Conservation (phyloP, 441 rosid genomes). For the Euphorbia celastroides region DNA sequence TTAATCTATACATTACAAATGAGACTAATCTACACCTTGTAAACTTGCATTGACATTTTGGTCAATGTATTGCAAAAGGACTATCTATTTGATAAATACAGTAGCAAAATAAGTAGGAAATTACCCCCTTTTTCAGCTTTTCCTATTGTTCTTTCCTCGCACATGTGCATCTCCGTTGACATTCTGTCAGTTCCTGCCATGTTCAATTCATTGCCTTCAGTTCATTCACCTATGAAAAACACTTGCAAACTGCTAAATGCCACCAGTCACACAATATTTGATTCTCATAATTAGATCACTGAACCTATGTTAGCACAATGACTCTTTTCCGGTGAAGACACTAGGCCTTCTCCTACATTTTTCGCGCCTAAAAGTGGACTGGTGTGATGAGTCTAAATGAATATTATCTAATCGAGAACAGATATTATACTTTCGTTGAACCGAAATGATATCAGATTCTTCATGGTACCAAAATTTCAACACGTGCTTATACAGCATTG, state of each 20-base stretch:
- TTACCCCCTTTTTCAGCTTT: slow-evolving; percentile 23
- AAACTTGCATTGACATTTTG: slow-evolving; percentile 15
- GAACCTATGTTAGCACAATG: too few relatives aligned
- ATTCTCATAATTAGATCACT: not conserved
- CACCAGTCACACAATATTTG: not conserved
- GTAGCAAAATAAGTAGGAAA: not conserved
- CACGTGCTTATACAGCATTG: not conserved
- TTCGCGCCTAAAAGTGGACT: not conserved
- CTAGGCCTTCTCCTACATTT: not conserved
- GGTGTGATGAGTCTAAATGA: not conserved
- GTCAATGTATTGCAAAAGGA: slow-evolving; percentile 5
- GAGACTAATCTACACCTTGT: slow-evolving; percentile 6
- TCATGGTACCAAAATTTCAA: not conserved
- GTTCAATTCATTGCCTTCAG: not conserved
- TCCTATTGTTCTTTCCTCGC: slow-evolving; percentile 37
- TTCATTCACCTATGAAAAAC: not conserved
- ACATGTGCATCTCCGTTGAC: slow-evolving; percentile 63
- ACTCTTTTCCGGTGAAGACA: not conserved
- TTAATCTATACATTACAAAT: slow-evolving; percentile 19
- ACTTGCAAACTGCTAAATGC: not conserved
- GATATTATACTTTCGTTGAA: too few relatives aligned
- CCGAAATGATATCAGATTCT: too few relatives aligned
- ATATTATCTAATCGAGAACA: not conserved
- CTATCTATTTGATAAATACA: slow-evolving; percentile 18
- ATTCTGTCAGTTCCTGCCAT: slow-evolving; percentile 68